Conservation (phyloP, 805 yeast genomes). For the Yarrowia sp. region DNA sequence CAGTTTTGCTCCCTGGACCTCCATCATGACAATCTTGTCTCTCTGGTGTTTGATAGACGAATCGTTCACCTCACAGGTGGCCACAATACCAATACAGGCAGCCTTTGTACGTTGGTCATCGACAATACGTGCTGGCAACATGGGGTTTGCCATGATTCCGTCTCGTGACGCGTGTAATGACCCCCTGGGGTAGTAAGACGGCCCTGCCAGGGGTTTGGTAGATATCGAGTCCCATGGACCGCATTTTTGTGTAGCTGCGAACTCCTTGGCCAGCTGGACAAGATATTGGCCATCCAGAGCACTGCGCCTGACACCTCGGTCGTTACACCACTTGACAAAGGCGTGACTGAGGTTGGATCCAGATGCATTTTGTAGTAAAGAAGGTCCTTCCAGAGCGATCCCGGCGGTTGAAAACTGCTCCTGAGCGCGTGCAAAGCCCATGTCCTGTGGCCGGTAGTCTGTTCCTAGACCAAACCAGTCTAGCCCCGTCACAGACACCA, state of each 20-base stretch:
- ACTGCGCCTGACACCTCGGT: background rate
- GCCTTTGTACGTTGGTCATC: slow-evolving; percentile 31
- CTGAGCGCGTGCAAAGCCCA: slow-evolving; percentile 11
- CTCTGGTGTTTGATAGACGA: background rate
- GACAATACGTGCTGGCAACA: slow-evolving; percentile 68
- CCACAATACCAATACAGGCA: slow-evolving; percentile 53
- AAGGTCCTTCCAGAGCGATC: slow-evolving; percentile 6
- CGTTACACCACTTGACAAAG: slow-evolving; percentile 12
- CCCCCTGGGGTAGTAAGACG: slow-evolving; percentile 66
- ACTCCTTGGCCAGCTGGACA: slow-evolving; percentile 8
- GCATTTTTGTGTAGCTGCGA: slow-evolving; percentile 1
- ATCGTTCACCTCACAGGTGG: slow-evolving; percentile 9
- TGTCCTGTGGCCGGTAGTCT: background rate
- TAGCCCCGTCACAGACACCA: background rate
- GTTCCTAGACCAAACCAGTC: slow-evolving; percentile 13
- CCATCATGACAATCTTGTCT: slow-evolving; percentile 21
- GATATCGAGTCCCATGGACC: slow-evolving; percentile 15
- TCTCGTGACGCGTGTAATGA: slow-evolving; percentile 66
- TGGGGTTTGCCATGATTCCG: slow-evolving; percentile 53
- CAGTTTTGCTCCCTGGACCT: slow-evolving; percentile 8
- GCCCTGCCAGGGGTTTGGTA: slow-evolving; percentile 63
- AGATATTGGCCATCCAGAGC: slow-evolving; percentile 12
- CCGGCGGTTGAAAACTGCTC: background rate
- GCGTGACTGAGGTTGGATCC: background rate
- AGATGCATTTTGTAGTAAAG: background rate